Base-by-base conservation (phyloP, 2,329 filamentous ascomycete genomes). In the Orbilia oligospora region DNA sequence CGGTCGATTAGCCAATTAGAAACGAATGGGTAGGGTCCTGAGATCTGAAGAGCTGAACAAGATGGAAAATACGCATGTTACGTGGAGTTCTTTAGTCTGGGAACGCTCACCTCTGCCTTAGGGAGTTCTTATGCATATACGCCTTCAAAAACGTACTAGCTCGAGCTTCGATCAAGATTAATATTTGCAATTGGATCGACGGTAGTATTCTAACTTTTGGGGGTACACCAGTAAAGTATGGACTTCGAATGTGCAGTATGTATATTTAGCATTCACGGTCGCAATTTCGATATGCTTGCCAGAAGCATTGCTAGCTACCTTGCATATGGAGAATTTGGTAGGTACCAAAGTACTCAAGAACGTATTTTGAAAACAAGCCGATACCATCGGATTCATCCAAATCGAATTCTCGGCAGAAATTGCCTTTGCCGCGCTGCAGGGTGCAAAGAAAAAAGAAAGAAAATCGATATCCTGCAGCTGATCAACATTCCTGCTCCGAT, bases 381-480 rank as follows among this genome's bases (percentile, higher is more conserved):
- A 20, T 46, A 46, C 44, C 44, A 6, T 46, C n/a, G 38, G 38
- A 41, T 41, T 16, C 38, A 41, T 46, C 20, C 44, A 20, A 46
- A 12, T 12, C 44, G 8, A 20, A 18, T 46, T 46, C 41, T 44
- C 44, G 44, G 44, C 44, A 46, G 44, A 46, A 46, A 18, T 46
- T 46, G 44, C 44, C 44, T 41, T 41, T n/a, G 18, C 46, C 46
- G 18, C 46, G 22, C 27, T 6, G 27, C 27, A 30, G 27, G 22
- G 12, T 51, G 48, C 22, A 3, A 27, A 30, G 27, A 30, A 30
- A 6, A 30, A 30, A 30, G 6, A 30, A 30, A 30, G 6, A 30
- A 5, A 27, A 16, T 27, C 20, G 22, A 51, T 51, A 51, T 27
- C 48, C 9, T 51, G 48, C 48, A 51, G 48, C 48, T 51, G 48